Evolutionary conservation across 2,329 filamentous ascomycete genomes (phyloP), one percentile per base, ranked within the genome.

Genomic region (Alternaria angustiovoidea): DNA sequence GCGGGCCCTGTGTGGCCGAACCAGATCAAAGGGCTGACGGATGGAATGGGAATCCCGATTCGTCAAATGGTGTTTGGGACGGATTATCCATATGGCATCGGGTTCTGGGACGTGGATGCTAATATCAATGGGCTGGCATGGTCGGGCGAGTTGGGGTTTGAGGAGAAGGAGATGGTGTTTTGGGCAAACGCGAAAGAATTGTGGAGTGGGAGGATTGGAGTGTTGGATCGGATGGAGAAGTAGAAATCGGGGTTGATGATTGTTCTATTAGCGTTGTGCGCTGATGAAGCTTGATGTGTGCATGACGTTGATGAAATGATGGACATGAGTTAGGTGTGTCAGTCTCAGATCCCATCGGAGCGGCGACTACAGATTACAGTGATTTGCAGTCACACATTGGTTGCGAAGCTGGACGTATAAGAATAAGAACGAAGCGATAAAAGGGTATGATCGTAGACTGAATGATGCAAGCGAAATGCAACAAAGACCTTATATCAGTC

Each of bases 21-120:
- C 6, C 78, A 80, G 64, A 66, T 78, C 34, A 70, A 75, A 53
- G 78, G 77, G 0, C 53, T 80, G 52, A 66, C 74, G 3, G 75
- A 72, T 9, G 72, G 77, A 7, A 61, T 72, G 67, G 69, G 62
- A n/a, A 54, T 78, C 20, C 71, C 70, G 1, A 44, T 70, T 0
- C 66, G 61, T 12, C 76, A 78, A 59, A 60, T 79, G 32, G 70
- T 78, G 16, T 79, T 78, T 66, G 78, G 77, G 0, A 78, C 78
- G 73, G 74, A 78, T 53, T 78, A 76, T 58, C 75, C 76, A 22
- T 78, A 78, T 57, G 76, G 76, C 0, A 77, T 78, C n/a, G 72
- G 75, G 3, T 77, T 77, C 52, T 78, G 75, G 75, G 69, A 78
- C 61, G 73, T 75, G 1, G 60, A 72, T 63, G 72, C 62, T 6